Evolutionary conservation across 73 alveolate genomes (phyloP).

Genomic region (Urostyla sp.): DNA sequence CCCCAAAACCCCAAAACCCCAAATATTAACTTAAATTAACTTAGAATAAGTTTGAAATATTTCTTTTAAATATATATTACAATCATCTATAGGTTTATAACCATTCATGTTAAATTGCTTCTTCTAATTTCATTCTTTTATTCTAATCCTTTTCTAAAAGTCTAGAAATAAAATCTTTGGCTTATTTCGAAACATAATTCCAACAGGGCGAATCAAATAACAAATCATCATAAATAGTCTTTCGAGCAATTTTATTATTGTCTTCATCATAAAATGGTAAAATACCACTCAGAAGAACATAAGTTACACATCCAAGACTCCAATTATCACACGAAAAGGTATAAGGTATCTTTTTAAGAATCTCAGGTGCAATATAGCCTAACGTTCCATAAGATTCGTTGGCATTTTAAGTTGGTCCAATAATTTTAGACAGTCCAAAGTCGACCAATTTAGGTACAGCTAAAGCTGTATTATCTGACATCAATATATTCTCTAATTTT

Average conservation of each 20-base stretch:
- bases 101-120: too few species aligned
- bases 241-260: conserved; percentile 20
- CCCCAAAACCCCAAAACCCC: too few species aligned
- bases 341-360: conserved; percentile 48
- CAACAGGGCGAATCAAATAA: neutral
- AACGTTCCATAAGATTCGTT: conserved; percentile 72
- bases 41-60: too few species aligned
- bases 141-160: too few species aligned
- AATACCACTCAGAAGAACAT: conserved; percentile 50
- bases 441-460: conserved; percentile 66
- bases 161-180: conserved; percentile 52
- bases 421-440: conserved; percentile 69
- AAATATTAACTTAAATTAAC: too few species aligned
- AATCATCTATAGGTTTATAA: too few species aligned
- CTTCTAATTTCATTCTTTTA: too few species aligned
- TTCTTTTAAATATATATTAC: too few species aligned
- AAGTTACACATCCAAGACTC: conserved; percentile 65
- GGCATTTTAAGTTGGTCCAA: conserved; percentile 57
- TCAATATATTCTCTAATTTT: conserved; percentile 84
- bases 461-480: conserved; percentile 57
- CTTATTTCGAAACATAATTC: conserved; percentile 23
- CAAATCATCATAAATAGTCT: conserved; percentile 11
- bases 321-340: conserved; percentile 53
- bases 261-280: conserved; percentile 64
- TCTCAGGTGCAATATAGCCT: conserved; percentile 70